These are phyloP conservation scores for Colletotrichum tanaceti DNA, from an alignment of 2,329 filamentous ascomycete genomes.

Conservation along the genomic window DNA sequence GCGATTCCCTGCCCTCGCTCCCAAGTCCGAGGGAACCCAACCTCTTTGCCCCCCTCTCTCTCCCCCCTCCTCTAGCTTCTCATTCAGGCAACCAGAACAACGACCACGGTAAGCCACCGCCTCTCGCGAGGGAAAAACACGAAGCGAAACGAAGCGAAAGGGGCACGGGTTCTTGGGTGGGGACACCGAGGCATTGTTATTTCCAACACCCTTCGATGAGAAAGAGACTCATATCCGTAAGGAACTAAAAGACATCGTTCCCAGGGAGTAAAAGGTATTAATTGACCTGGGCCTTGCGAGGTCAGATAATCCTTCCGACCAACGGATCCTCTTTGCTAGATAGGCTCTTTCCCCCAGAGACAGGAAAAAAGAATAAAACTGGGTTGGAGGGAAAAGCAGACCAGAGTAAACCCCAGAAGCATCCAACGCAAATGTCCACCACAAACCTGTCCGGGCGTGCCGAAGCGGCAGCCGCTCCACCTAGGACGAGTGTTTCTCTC, in stretches of 20 bases:
- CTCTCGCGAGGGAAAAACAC: not conserved
- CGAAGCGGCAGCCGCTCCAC: not conserved
- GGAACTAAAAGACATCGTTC: not conserved
- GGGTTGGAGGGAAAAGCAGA: constrained; percentile 12
- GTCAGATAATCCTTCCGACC: not conserved
- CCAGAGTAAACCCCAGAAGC: constrained; percentile 17
- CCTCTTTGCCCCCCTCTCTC: no score
- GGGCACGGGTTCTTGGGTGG: not conserved
- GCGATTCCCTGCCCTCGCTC: no score
- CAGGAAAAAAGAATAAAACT: not conserved
- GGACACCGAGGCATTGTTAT: not conserved
- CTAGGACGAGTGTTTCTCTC: constrained; percentile 3
- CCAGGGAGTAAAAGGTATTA: not conserved
- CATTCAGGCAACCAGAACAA: not conserved
- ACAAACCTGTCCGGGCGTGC: constrained; percentile 5
- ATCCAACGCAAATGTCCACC: constrained; percentile 19
- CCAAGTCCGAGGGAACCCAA: no score
- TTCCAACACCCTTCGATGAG: not conserved
- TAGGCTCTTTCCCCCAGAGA: not conserved
- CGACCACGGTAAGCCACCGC: not conserved
- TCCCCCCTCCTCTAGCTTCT: no score
- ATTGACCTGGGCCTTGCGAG: not conserved
- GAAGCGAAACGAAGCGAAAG: no score
- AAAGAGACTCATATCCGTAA: not conserved
- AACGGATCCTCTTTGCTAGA: not conserved